Conservation (phyloP, 768 basidiomycete genomes). For the Rhodotorula toruloides region DNA sequence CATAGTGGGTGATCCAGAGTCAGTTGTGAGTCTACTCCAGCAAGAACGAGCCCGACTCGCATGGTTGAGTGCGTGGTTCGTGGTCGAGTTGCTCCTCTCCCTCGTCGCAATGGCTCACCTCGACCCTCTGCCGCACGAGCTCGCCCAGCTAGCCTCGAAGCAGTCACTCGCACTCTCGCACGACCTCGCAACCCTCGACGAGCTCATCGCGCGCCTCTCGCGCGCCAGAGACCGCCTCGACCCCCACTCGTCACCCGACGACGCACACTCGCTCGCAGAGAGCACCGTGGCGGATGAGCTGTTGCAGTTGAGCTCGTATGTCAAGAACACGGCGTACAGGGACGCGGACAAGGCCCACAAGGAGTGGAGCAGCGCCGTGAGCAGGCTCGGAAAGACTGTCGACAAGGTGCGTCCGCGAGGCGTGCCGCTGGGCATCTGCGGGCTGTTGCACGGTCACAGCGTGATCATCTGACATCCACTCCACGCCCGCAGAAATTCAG, state of each 20-base stretch:
- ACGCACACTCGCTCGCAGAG: too few species aligned
- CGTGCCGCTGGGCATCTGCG: not conserved
- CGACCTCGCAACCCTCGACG: slow-evolving; percentile 9
- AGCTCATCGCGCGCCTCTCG: slow-evolving; percentile 27
- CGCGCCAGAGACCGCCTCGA: slow-evolving; percentile 17
- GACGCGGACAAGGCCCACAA: slow-evolving; percentile 74
- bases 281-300: not conserved
- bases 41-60: not conserved
- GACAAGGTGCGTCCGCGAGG: slow-evolving; percentile 65
- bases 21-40: too few species aligned
- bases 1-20: too few species aligned
- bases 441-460: too few species aligned
- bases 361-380: slow-evolving; percentile 71
- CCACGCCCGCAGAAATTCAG: slow-evolving; percentile 3
- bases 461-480: too few species aligned
- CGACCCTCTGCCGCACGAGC: slow-evolving; percentile 9
- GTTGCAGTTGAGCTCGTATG: slow-evolving; percentile 12
- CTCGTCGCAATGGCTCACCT: not conserved
- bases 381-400: slow-evolving; percentile 73
- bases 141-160: not conserved
- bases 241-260: not conserved
- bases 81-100: not conserved
- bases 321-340: slow-evolving; percentile 14
- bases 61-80: not conserved
- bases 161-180: not conserved